A percentile compares a stretch with the other conserved stretches of the same genome.
phyloP scores from a whole-genome alignment of 2,329 filamentous ascomycete genomes.

The Tolypocladium amazonense region DNA sequence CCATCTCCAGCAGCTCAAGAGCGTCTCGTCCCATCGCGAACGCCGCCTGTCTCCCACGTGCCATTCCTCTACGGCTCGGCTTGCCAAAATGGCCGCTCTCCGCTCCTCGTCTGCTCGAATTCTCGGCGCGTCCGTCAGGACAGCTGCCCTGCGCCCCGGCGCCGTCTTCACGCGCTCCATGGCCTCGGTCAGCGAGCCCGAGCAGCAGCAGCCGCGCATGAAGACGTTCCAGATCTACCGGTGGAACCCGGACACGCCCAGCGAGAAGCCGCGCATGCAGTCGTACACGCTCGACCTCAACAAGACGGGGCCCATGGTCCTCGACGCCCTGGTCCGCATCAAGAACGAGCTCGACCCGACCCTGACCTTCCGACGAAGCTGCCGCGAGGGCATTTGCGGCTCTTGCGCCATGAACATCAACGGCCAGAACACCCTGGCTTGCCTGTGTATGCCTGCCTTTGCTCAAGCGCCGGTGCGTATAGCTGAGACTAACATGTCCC shows the following conservation, averaged over 20 bases:
- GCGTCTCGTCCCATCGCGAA: background rate
- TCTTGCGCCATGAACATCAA: conserved; percentile 99
- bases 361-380: conserved; percentile 89
- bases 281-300: conserved; percentile 90
- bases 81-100: conserved; percentile 45
- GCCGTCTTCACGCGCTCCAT: conserved; percentile 39
- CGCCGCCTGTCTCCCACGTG: background rate
- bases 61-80: background rate
- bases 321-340: conserved; percentile 93
- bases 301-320: conserved; percentile 98
- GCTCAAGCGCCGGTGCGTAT: background rate
- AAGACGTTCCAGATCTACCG: conserved; percentile 99
- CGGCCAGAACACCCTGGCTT: conserved; percentile 94
- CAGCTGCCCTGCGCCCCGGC: conserved; percentile 24
- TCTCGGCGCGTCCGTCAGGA: conserved; percentile 32
- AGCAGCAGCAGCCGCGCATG: conserved; percentile 51
- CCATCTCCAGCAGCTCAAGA: background rate
- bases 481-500: conserved; percentile 13
- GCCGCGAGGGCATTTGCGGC: conserved; percentile 96
- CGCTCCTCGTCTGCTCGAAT: conserved; percentile 45
- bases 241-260: conserved; percentile 91
- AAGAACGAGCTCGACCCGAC: conserved; percentile 99
- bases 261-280: conserved; percentile 92
- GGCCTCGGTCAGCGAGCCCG: conserved; percentile 46
- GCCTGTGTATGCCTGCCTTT: conserved; percentile 75